These are phyloP conservation scores for Mycena metata DNA, from an alignment of 768 basidiomycete species.

Conservation along the genomic window DNA sequence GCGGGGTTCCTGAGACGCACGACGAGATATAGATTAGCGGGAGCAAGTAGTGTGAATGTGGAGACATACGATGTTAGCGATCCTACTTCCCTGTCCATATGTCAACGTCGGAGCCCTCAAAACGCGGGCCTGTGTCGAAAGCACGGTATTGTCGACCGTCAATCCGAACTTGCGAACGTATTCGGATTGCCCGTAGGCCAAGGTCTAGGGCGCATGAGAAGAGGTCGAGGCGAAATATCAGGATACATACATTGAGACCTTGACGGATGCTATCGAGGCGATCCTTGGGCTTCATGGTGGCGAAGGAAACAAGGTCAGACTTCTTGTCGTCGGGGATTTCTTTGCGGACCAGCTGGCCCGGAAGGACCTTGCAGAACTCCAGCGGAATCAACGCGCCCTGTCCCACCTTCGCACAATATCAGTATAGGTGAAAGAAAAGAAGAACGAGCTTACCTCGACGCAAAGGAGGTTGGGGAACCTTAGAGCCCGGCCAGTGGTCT, in stretches of 20 bases:
- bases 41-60: background rate
- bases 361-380: conserved; percentile 72
- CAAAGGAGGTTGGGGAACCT: conserved; percentile 66
- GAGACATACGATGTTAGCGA: conserved; percentile 53
- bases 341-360: conserved; percentile 80
- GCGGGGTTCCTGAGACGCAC: conserved; percentile 59
- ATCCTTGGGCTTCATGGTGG: conserved; percentile 72
- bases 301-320: conserved; percentile 72
- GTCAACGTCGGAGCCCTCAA: conserved; percentile 61
- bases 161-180: conserved; percentile 60
- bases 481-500: conserved; percentile 47
- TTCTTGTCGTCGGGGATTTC: conserved; percentile 79
- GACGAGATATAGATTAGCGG: background rate
- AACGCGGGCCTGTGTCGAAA: conserved; percentile 60
- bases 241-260: conserved; percentile 63
- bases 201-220: conserved; percentile 44
- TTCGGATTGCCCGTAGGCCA: conserved; percentile 57
- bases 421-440: background rate
- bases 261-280: conserved; percentile 67
- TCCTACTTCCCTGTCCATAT: conserved; percentile 56
- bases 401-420: conserved; percentile 60
- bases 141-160: conserved; percentile 51
- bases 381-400: conserved; percentile 74
- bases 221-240: background rate
- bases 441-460: conserved; percentile 59